Conservation (phyloP, 129 eudicot species). For the Kitagawia praeruptora region DNA sequence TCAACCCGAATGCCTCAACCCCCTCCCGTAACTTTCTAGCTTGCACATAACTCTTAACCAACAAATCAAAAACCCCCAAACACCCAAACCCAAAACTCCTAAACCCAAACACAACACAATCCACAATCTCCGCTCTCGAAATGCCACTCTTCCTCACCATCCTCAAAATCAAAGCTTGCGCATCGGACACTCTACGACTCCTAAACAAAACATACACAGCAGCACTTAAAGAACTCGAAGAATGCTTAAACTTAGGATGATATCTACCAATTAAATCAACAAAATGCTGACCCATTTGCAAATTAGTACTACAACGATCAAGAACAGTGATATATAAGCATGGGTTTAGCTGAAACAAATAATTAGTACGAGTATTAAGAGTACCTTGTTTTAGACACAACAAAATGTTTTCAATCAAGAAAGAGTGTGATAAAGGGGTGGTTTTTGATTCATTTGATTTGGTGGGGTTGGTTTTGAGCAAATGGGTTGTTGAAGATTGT, state of each 20-base stretch:
- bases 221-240: constrained; percentile 42
- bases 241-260: constrained; percentile 48
- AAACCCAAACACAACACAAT: constrained; percentile 34
- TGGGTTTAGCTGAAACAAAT: constrained; percentile 39
- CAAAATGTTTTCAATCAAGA: constrained; percentile 41
- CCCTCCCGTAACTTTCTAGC: constrained; percentile 76
- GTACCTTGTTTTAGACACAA: constrained; percentile 47
- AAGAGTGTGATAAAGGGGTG: constrained; percentile 21
- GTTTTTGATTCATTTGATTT: not conserved
- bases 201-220: constrained; percentile 40
- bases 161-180: constrained; percentile 55
- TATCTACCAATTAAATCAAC: constrained; percentile 33
- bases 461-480: not conserved
- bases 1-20: constrained; percentile 43
- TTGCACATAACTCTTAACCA: constrained; percentile 76
- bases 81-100: constrained; percentile 27
- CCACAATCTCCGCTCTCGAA: constrained; percentile 46
- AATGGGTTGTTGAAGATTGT: constrained; percentile 4
- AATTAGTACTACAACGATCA: constrained; percentile 35
- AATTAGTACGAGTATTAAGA: constrained; percentile 19
- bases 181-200: constrained; percentile 42
- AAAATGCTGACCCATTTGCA: constrained; percentile 38
- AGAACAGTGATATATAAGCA: constrained; percentile 35
- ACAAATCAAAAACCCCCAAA: constrained; percentile 58
- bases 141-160: constrained; percentile 58